These are phyloP conservation scores for Aspergillus kassunensis DNA, from an alignment of 495 filamentous ascomycete species.

Conservation along the genomic window DNA sequence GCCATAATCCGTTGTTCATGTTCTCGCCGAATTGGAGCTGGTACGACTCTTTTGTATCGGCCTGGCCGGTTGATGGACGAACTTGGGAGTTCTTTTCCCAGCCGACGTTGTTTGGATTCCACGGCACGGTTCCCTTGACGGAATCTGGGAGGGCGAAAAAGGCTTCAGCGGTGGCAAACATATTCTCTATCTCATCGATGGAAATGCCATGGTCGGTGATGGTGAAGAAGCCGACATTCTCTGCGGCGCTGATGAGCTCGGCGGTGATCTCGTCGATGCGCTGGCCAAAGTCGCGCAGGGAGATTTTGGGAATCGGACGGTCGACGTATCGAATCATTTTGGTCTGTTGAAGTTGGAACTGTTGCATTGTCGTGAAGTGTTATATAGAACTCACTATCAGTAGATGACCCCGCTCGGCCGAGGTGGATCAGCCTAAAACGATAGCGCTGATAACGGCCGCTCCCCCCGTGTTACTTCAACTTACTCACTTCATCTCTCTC, in stretches of 20 bases:
- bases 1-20: slow-evolving; percentile 47
- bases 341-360: neutral
- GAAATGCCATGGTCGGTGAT: slow-evolving; percentile 55
- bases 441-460: neutral
- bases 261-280: slow-evolving; percentile 52
- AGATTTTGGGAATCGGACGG: slow-evolving; percentile 55
- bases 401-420: no score
- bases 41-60: slow-evolving; percentile 61
- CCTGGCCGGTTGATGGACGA: slow-evolving; percentile 55
- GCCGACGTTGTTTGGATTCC: slow-evolving; percentile 53
- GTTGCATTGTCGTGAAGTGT: no score
- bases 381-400: no score
- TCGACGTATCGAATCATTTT: slow-evolving; percentile 39
- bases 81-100: slow-evolving; percentile 63
- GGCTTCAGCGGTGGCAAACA: slow-evolving; percentile 47
- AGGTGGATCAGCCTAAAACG: no score
- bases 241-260: slow-evolving; percentile 53
- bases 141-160: slow-evolving; percentile 56
- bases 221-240: slow-evolving; percentile 62
- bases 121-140: slow-evolving; percentile 51
- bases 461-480: no score
- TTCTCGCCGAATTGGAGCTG: slow-evolving; percentile 57
- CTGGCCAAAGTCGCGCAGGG: slow-evolving; percentile 49
- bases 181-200: slow-evolving; percentile 43
- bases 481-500: neutral